phyloP scores from a whole-genome alignment of 495 filamentous ascomycete genomes.

The Hypomontagnella submonticulosa region DNA sequence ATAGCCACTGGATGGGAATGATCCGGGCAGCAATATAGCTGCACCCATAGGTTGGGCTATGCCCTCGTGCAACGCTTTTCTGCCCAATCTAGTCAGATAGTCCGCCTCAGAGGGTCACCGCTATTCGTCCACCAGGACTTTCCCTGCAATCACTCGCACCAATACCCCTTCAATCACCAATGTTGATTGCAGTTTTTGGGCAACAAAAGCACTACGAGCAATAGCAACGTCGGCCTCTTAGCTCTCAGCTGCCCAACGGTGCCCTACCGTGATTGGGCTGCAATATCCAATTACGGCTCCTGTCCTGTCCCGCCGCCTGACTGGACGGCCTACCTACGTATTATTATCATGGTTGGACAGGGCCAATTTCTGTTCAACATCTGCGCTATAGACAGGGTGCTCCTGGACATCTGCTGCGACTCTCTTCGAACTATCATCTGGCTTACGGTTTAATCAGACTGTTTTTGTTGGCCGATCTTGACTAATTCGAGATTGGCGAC shows the following conservation, averaged over 20 bases:
- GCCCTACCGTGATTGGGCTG: slow-evolving; percentile 47
- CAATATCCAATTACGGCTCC: slow-evolving; percentile 38
- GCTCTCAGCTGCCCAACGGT: slow-evolving; percentile 49
- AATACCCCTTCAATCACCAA: slow-evolving; percentile 21
- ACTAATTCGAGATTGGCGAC: slow-evolving; percentile 39
- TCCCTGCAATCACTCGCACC: slow-evolving; percentile 38
- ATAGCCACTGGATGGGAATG: slow-evolving; percentile 26
- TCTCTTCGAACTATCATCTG: slow-evolving; percentile 34
- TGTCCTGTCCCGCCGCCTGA: slow-evolving; percentile 23
- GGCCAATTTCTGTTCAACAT: slow-evolving; percentile 16
- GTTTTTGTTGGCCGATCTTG: slow-evolving; percentile 40
- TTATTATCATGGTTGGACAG: slow-evolving; percentile 38
- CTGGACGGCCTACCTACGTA: slow-evolving; percentile 24
- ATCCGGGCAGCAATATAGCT: slow-evolving; percentile 43
- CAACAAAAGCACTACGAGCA: slow-evolving; percentile 36
- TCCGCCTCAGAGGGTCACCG: slow-evolving; percentile 41
- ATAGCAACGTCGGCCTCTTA: slow-evolving; percentile 20
- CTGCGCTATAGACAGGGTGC: slow-evolving; percentile 42
- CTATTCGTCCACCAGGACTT: slow-evolving; percentile 41
- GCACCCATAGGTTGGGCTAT: slow-evolving; percentile 40
- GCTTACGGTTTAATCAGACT: slow-evolving; percentile 32
- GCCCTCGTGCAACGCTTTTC: slow-evolving; percentile 43
- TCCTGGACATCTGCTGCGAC: slow-evolving; percentile 37
- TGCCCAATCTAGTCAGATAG: slow-evolving; percentile 50
- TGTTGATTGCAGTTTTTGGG: slow-evolving; percentile 37